Conservation (phyloP, 345 rosid species). For the Eucalyptus marginata region DNA sequence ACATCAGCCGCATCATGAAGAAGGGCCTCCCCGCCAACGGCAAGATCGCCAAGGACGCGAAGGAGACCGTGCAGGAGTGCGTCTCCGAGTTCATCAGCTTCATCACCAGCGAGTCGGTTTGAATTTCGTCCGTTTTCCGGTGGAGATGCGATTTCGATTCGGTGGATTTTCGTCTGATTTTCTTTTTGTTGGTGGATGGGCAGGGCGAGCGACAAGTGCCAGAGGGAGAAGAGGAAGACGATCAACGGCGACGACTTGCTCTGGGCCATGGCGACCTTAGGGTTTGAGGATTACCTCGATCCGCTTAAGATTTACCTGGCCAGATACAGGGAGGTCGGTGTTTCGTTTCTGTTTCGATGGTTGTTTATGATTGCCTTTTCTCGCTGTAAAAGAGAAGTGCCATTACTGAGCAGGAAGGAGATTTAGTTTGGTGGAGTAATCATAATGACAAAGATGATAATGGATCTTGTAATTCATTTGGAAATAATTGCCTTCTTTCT, state of each 20-base stretch:
- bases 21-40: conserved; percentile 86
- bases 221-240: conserved; percentile 96
- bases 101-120: conserved; percentile 88
- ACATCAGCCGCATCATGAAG: conserved; percentile 93
- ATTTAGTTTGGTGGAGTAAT: neutral
- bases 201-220: conserved; percentile 98
- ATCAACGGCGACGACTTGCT: conserved; percentile 93
- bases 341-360: neutral
- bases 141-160: neutral
- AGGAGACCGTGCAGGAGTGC: conserved; percentile 94
- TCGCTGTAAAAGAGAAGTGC: neutral
- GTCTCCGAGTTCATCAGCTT: conserved; percentile 96
- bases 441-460: neutral
- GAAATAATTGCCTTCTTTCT: neutral
- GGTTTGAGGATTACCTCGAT: conserved; percentile 93
- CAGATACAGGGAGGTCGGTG: conserved; percentile 72
- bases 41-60: conserved; percentile 94
- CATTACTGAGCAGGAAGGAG: neutral
- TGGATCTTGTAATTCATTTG: neutral
- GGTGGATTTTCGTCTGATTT: neutral
- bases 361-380: neutral
- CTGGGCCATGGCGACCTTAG: conserved; percentile 96
- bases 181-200: neutral
- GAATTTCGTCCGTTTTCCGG: neutral
- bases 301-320: conserved; percentile 72